Evolutionary conservation across 176 grass and related monocot species (phyloP).

Genomic region (Hordeum marinum): DNA sequence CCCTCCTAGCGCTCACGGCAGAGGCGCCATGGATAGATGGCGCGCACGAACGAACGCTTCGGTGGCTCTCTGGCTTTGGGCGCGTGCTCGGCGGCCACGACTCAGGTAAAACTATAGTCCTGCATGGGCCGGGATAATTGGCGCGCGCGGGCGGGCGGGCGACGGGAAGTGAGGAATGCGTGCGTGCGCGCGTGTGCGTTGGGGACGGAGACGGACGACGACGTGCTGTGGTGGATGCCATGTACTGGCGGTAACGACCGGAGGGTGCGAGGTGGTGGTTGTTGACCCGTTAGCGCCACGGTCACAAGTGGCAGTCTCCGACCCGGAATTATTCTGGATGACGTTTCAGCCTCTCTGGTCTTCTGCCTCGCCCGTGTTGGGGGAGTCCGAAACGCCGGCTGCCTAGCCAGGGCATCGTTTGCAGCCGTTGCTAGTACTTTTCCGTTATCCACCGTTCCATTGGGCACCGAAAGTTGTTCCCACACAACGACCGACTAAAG

Average conservation of each 20-base stretch:
- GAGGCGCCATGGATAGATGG: conserved; percentile 19
- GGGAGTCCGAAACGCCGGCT: not conserved
- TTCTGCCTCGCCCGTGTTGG: not conserved
- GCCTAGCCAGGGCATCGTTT: not conserved
- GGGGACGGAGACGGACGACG: not conserved
- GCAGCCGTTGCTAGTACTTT: too few relatives aligned
- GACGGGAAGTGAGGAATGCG: not conserved
- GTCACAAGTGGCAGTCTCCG: not conserved
- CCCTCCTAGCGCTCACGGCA: conserved; percentile 5
- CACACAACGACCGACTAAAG: not conserved
- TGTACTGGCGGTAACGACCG: conserved; percentile 9
- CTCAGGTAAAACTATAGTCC: not conserved
- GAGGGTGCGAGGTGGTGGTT: not conserved
- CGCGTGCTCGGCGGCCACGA: not conserved
- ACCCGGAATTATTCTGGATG: not conserved
- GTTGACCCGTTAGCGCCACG: conserved; percentile 19
- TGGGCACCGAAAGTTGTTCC: not conserved
- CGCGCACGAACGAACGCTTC: not conserved
- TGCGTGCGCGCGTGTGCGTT: not conserved
- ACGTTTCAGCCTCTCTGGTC: not conserved
- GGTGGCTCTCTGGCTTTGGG: not conserved
- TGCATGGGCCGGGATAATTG: not conserved
- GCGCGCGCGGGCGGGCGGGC: not conserved
- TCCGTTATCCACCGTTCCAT: not conserved
- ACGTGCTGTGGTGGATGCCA: conserved; percentile 30